Conservation (phyloP, 2,329 filamentous ascomycete genomes). For the Venturia oleaginea region DNA sequence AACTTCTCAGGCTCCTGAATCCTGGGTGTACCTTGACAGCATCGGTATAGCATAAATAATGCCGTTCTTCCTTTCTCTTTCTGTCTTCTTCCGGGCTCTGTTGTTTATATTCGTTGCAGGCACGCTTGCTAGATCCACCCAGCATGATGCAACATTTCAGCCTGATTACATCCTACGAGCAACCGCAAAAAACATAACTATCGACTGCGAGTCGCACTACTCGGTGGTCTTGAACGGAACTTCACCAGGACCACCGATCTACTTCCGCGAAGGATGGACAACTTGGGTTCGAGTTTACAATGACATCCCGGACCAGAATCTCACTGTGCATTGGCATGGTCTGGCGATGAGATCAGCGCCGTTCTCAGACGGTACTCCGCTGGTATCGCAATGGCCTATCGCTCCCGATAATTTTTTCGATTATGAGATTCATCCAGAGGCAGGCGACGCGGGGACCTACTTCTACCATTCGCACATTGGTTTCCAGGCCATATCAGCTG, state of each 20-base stretch:
- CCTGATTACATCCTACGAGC: constrained; percentile 42
- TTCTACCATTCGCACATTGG: constrained; percentile 61
- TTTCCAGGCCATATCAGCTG: constrained; percentile 50
- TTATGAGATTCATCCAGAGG: constrained; percentile 50
- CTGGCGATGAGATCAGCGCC: constrained; percentile 49
- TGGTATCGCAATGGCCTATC: constrained; percentile 57
- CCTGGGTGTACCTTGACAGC: not conserved
- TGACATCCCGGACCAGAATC: constrained; percentile 42
- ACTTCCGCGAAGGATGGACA: constrained; percentile 36
- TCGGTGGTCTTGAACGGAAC: constrained; percentile 46
- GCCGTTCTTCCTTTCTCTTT: not conserved
- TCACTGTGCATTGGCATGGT: constrained; percentile 65
- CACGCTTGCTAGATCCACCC: not conserved
- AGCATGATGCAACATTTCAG: constrained; percentile 22
- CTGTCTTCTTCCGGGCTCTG: not conserved
- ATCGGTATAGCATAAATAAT: not conserved
- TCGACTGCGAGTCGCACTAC: constrained; percentile 38
- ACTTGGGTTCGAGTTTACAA: constrained; percentile 53
- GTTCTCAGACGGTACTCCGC: constrained; percentile 55
- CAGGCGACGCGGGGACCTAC: constrained; percentile 51
- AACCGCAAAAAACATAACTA: constrained; percentile 32
- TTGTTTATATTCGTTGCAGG: not conserved
- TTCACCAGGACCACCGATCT: constrained; percentile 42
- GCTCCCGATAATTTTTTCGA: constrained; percentile 54
- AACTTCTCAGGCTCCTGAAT: not conserved